phyloP scores from a whole-genome alignment of 164 flowering plant genomes.

The Sextonia rubra region DNA sequence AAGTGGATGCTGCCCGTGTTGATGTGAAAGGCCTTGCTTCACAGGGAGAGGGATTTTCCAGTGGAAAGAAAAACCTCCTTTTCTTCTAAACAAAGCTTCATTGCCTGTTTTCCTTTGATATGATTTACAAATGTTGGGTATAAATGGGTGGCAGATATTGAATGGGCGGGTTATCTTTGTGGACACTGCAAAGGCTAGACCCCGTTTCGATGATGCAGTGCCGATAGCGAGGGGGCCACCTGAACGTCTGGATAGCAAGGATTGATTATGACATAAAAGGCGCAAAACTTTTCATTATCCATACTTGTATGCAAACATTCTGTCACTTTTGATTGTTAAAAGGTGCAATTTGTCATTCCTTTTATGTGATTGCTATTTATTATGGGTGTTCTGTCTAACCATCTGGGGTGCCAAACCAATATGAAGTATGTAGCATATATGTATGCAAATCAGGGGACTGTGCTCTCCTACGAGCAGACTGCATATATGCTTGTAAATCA shows the following conservation, averaged over 20 bases:
- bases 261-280: conserved; percentile 3
- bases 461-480: no score
- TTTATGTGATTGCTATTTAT: neutral
- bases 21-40: neutral
- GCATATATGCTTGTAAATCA: no score
- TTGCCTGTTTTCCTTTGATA: neutral
- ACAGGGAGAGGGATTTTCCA: neutral
- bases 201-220: conserved; percentile 21
- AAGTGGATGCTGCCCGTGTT: neutral
- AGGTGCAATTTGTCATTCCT: neutral
- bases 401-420: no score
- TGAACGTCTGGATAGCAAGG: conserved; percentile 23
- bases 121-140: neutral
- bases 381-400: neutral
- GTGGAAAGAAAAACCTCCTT: neutral
- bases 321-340: neutral
- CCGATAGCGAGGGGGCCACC: conserved; percentile 93
- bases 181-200: conserved; percentile 59
- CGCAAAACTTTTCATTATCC: neutral
- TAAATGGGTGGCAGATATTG: conserved; percentile 33
- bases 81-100: neutral
- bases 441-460: no score
- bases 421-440: no score
- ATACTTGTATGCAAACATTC: no score
- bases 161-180: conserved; percentile 75